Base-by-base conservation (phyloP, 2,329 filamentous ascomycete genomes). In the Monosporascus sp. region DNA sequence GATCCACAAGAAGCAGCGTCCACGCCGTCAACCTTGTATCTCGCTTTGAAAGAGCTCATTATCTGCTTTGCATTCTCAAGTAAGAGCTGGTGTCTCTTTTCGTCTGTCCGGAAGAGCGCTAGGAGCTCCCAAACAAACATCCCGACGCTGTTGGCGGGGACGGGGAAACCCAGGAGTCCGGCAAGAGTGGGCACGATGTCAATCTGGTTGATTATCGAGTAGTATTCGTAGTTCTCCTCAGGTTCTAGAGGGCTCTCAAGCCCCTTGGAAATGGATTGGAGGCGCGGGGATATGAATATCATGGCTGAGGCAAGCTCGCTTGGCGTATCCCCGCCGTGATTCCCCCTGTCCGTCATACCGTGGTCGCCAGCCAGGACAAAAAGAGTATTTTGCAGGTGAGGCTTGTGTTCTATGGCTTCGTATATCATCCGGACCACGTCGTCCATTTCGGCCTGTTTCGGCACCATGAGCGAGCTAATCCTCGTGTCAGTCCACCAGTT, bases 281-380 rank as follows among this genome's bases (percentile, higher is more conserved):
- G 74, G 58, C 84, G 86, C 2, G 86, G 85, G 24, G 85, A 87
- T 58, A 88, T 83, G 65, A 91, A 89, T 35, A 88, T 76, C n/a
- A 89, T 71, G 20, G 87, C 87, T 3, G 87, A 84, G 8, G 86
- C 88, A 17, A 87, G 89, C 69, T 91, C 87, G 49, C 86, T 86
- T n/a, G 84, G 78, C 20, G 84, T 82, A 47, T 85, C 88, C 48
- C 87, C 87, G 20, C 87, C 87, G 68, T 91, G 87, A 59, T 89
- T 89, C 1, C 87, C 87, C 31, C 82, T 87, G 59, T 89, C 86
- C 58, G 88, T 90, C 87, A 91, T 91, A 9, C 87, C 87, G 64
- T 91, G 87, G 62, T 90, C 87, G 54, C 87, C 87, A 51, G 81
- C 83, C 3, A 91, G 71, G 5, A 90, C 78, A 46, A 91, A 76